These are phyloP conservation scores for Colletotrichum chlorophyti DNA, from an alignment of 2,329 filamentous ascomycete genomes.

Conservation along the genomic window DNA sequence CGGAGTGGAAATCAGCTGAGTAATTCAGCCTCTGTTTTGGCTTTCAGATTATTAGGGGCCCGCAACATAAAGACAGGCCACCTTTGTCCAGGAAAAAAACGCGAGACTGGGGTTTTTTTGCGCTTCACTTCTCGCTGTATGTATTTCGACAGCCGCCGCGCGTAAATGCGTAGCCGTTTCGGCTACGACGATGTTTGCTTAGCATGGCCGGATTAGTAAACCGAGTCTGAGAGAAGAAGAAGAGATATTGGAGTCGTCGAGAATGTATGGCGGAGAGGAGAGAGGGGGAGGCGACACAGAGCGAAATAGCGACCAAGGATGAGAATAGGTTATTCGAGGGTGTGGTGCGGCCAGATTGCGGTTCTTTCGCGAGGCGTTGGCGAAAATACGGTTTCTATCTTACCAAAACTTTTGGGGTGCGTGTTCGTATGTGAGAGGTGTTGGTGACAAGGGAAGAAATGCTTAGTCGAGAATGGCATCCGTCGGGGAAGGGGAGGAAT, in stretches of 20 bases:
- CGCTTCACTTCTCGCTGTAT: slow-evolving; percentile 24
- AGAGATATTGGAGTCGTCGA: neutral
- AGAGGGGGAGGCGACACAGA: neutral
- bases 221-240: neutral
- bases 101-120: slow-evolving; percentile 1
- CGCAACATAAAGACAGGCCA: too few species aligned
- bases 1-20: slow-evolving; percentile 48
- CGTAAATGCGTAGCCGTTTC: neutral
- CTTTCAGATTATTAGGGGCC: neutral
- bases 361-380: slow-evolving; percentile 29
- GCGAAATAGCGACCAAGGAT: neutral
- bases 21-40: slow-evolving; percentile 33
- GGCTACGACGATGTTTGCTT: slow-evolving; percentile 5
- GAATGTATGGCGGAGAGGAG: neutral
- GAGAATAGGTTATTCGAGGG: slow-evolving; percentile 3
- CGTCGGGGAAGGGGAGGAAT: too few species aligned
- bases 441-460: too few species aligned
- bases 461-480: too few species aligned
- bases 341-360: slow-evolving; percentile 8
- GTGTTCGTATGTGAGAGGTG: too few species aligned
- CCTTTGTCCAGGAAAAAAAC: too few species aligned
- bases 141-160: slow-evolving; percentile 16
- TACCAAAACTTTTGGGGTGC: too few species aligned
- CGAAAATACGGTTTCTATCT: slow-evolving; percentile 23
- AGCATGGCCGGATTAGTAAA: slow-evolving; percentile 7